Conservation (phyloP, 306 rosid species). For the Lupinus albus region DNA sequence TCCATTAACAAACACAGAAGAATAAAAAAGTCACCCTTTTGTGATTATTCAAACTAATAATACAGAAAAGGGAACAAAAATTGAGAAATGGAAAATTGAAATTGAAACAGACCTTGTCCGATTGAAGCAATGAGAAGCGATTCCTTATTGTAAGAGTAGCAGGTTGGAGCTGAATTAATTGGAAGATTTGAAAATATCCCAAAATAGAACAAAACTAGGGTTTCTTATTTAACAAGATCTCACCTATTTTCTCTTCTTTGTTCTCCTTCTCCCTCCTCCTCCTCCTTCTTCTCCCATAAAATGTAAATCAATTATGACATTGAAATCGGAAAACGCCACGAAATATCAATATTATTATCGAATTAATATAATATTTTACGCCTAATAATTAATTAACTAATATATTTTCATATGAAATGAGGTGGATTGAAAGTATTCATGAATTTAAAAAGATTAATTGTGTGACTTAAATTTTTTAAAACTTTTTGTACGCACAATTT, state of each 20-base stretch:
- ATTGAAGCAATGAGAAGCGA: background rate
- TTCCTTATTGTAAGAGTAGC: constrained; percentile 42
- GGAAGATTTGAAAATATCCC: constrained; percentile 29
- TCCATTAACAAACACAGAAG: constrained; percentile 1
- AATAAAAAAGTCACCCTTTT: background rate
- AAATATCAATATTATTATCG: constrained; percentile 48
- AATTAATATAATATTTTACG: constrained; percentile 34
- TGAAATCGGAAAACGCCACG: constrained; percentile 35
- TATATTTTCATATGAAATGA: background rate
- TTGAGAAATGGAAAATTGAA: constrained; percentile 33
- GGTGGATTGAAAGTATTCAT: constrained; percentile 19
- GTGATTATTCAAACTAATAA: constrained; percentile 14
- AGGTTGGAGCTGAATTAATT: constrained; percentile 36
- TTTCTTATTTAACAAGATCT: constrained; percentile 56
- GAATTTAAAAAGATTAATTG: background rate
- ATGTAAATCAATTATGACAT: background rate
- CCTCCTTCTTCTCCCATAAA: constrained; percentile 20
- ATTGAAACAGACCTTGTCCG: constrained; percentile 38
- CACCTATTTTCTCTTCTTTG: constrained; percentile 1
- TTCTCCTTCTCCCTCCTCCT: constrained; percentile 16
- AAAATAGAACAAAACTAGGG: constrained; percentile 46
- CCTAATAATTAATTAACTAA: background rate
- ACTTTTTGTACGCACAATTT: constrained; percentile 40
- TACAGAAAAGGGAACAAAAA: constrained; percentile 10
- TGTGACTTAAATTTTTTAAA: background rate